Base-by-base conservation (phyloP, 2,329 filamentous ascomycete species). In the Neonectria neomacrospora region DNA sequence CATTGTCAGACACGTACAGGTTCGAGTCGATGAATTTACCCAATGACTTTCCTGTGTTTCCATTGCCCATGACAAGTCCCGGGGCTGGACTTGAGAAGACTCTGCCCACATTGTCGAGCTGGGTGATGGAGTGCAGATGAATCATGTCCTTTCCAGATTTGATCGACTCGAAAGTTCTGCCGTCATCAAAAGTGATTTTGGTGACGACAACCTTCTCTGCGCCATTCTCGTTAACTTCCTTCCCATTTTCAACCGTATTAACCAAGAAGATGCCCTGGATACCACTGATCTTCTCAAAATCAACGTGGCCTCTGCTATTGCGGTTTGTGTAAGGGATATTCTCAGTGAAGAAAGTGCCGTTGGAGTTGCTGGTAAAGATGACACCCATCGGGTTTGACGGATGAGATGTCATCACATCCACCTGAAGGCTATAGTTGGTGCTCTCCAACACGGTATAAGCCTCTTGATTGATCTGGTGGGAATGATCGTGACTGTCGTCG, bases 361-460 rank as follows among this genome's bases (percentile, higher is more conserved):
- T 96, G 32, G 94, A 98, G 77, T 99, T 99, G 76, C 95, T 98
- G 6, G 94, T 97, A 74, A 97, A 95, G 60, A 99, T 84, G 11
- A 91, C 89, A 34, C 96, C 96, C 87, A 97, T 95, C 0, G 91
- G 87, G 39, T 86, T 87, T 1, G 85, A 86, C 12, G 85, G 85
- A 47, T 81, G 82, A 41, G 83, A 83, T 1, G 91, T 93, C 86
- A 95, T 90, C 67, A 98, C 94, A 78, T 98, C 94, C 58, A 99
- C 89, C 79, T 98, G 95, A 71, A 99, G 94, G 81, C 95, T 97
- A 82, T 99, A 97, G 75, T 97, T 95, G 44, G 96, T 98, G 73
- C 94, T 96, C 80, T 98, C 95, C 42, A 99, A 85, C 51, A 99
- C 87, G 0, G 96, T 99, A 78, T 97, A 99, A 3, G 92, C 93